These are phyloP conservation scores for Quercus suber DNA, from an alignment of 306 rosid species.

Conservation along the genomic window DNA sequence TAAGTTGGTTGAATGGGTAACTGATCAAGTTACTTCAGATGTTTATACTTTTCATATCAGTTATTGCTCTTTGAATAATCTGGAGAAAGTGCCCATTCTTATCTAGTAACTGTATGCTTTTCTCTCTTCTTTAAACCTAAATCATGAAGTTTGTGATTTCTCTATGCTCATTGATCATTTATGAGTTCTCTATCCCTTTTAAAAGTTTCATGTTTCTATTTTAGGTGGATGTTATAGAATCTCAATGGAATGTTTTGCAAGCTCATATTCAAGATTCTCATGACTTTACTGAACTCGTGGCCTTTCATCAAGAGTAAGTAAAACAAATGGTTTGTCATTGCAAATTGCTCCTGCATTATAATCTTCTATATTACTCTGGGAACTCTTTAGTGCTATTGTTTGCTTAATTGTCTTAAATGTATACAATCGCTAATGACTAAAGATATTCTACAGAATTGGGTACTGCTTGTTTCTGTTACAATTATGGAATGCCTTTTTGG, in stretches of 20 bases:
- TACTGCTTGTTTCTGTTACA: constrained; percentile 3
- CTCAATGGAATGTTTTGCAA: constrained; percentile 94
- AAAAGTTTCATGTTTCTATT: constrained; percentile 20
- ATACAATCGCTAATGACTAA: not conserved
- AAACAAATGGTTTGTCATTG: constrained; percentile 16
- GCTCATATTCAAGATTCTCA: constrained; percentile 88
- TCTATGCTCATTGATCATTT: not conserved
- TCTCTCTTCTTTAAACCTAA: not conserved
- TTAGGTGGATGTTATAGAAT: constrained; percentile 97
- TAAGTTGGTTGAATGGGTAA: not conserved
- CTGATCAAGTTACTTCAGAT: not conserved
- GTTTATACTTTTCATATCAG: not conserved
- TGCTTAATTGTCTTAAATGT: constrained; percentile 8
- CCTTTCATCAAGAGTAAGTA: constrained; percentile 86
- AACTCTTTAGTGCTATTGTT: not conserved
- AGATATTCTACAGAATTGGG: constrained; percentile 3
- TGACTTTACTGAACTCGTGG: constrained; percentile 89
- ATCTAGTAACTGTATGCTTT: not conserved
- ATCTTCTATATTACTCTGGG: constrained; percentile 3
- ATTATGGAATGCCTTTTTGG: not conserved
- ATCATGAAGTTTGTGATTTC: not conserved
- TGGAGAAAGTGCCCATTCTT: not conserved
- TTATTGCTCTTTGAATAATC: not conserved
- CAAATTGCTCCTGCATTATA: constrained; percentile 8
- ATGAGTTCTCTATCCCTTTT: not conserved